Percentiles rank a stretch among this genome's conserved stretches.
Conservation (phyloP, 176 grass and related monocot species). For the Avena insularis region DNA sequence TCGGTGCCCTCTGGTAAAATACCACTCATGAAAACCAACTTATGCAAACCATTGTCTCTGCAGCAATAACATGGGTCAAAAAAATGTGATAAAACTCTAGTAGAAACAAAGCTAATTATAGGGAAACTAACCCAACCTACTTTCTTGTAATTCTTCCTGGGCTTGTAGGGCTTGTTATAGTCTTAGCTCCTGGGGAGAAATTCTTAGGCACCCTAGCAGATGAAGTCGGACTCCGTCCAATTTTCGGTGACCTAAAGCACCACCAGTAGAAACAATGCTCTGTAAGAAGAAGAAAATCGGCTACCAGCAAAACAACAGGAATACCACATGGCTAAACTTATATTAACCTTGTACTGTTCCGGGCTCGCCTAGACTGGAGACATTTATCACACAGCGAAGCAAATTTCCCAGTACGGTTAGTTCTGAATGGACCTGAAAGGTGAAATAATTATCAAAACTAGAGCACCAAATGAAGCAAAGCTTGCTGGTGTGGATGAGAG, state of each 20-base stretch:
- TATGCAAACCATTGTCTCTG: slow-evolving; percentile 74
- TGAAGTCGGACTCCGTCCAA: slow-evolving; percentile 29
- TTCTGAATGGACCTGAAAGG: slow-evolving; percentile 53
- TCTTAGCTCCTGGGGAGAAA: slow-evolving; percentile 52
- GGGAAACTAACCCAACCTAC: slow-evolving; percentile 35
- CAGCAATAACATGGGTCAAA: slow-evolving; percentile 32
- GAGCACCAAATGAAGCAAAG: background rate
- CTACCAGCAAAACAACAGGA: slow-evolving; percentile 11
- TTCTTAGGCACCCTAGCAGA: slow-evolving; percentile 50
- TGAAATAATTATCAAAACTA: slow-evolving; percentile 15
- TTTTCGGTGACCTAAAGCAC: slow-evolving; percentile 48
- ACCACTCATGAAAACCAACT: slow-evolving; percentile 80
- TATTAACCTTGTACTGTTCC: slow-evolving; percentile 31
- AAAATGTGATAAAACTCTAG: slow-evolving; percentile 16
- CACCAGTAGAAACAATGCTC: background rate
- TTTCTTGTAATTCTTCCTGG: slow-evolving; percentile 73
- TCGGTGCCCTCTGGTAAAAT: slow-evolving; percentile 71
- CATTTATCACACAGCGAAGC: slow-evolving; percentile 65
- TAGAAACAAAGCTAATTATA: slow-evolving; percentile 3
- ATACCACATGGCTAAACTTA: background rate
- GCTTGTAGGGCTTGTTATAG: background rate
- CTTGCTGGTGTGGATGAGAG: slow-evolving; percentile 8
- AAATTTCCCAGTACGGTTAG: slow-evolving; percentile 54
- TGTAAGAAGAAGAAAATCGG: background rate
- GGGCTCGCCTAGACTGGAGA: slow-evolving; percentile 48